These are phyloP conservation scores for Neophaeococcomyces aloes DNA, from an alignment of 2,329 filamentous ascomycete species.

Conservation along the genomic window DNA sequence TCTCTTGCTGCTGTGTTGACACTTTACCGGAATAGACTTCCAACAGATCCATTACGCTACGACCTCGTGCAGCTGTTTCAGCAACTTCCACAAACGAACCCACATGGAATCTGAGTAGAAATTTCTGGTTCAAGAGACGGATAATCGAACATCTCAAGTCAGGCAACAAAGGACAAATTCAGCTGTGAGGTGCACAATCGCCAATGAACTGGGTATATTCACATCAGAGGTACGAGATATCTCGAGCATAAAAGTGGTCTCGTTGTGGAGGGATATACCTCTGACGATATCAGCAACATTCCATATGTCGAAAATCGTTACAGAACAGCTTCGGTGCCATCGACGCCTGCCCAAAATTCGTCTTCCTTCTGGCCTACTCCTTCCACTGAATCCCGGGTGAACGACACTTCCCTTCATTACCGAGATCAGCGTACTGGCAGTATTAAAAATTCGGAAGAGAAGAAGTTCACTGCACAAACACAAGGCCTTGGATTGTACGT, in stretches of 20 bases:
- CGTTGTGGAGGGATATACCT: not conserved
- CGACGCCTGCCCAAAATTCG: slow-evolving; percentile 7
- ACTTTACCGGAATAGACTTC: not conserved
- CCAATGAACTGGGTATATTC: slow-evolving; percentile 6
- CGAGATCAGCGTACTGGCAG: not conserved
- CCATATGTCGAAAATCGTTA: slow-evolving; percentile 7
- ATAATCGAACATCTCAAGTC: not conserved
- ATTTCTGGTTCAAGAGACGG: not conserved
- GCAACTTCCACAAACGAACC: slow-evolving; percentile 4
- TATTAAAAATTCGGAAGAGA: not conserved
- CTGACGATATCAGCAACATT: slow-evolving; percentile 5
- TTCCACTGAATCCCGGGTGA: slow-evolving; percentile 8
- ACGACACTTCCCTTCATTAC: not conserved
- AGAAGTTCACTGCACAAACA: not conserved
- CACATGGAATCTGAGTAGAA: slow-evolving; percentile 3
- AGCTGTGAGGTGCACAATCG: not conserved
- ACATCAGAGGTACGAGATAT: slow-evolving; percentile 7
- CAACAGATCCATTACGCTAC: slow-evolving; percentile 4
- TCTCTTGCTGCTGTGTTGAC: not conserved
- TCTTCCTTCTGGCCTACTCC: slow-evolving; percentile 3
- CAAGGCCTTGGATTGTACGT: slow-evolving; percentile 1
- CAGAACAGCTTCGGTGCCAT: slow-evolving; percentile 3
- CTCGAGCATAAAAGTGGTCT: not conserved
- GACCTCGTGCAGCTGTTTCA: slow-evolving; percentile 3
- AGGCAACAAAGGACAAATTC: not conserved